Conservation (phyloP, 2,329 filamentous ascomycete genomes). For the Lasiodiplodia sp. region DNA sequence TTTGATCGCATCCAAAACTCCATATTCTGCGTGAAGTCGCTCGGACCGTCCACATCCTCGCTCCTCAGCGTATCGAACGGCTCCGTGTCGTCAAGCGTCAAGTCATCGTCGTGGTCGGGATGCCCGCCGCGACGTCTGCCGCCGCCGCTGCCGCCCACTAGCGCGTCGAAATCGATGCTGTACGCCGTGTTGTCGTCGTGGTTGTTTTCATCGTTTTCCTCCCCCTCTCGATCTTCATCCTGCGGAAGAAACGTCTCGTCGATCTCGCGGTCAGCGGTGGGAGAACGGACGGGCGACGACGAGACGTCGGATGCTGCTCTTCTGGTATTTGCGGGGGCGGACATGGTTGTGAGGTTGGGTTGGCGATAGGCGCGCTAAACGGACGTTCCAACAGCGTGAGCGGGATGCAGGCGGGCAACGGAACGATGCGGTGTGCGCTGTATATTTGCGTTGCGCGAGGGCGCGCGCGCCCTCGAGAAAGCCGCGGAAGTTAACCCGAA, state of each 20-base stretch:
- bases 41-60: constrained; percentile 51
- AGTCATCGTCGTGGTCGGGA: constrained; percentile 42
- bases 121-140: neutral
- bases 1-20: constrained; percentile 52
- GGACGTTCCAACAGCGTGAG: neutral
- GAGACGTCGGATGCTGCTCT: neutral
- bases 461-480: neutral
- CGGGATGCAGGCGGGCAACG: neutral
- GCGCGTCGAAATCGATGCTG: constrained; percentile 48
- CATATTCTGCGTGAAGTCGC: constrained; percentile 53
- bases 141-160: constrained; percentile 39
- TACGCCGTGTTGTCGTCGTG: constrained; percentile 35
- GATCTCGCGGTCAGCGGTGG: neutral
- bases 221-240: neutral
- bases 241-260: neutral
- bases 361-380: neutral
- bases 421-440: neutral
- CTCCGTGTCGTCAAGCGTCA: constrained; percentile 40
- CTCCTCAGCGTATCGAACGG: constrained; percentile 47
- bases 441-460: neutral
- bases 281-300: neutral
- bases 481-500: neutral
- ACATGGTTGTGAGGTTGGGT: neutral
- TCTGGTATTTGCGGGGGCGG: neutral
- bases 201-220: neutral